phyloP scores from a whole-genome alignment of 805 yeast genomes.

The Candida ulmi region DNA sequence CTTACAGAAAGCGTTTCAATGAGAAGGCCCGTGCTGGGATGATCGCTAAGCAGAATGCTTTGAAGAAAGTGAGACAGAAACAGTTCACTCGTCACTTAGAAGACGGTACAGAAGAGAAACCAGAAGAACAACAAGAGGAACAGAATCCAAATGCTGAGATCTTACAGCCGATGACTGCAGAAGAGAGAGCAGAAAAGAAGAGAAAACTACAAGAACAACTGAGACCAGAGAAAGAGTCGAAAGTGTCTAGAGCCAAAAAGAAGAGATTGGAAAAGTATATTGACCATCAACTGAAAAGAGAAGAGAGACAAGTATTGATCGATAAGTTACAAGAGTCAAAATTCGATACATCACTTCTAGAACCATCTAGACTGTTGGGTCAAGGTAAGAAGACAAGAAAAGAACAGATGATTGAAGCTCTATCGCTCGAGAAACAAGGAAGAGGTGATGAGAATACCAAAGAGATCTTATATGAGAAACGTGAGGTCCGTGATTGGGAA shows the following conservation, averaged over 20 bases:
- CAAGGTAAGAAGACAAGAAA: conserved; percentile 61
- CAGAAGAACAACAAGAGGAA: conserved; percentile 14
- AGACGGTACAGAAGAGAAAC: conserved; percentile 29
- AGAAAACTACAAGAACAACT: conserved; percentile 56
- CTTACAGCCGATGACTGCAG: conserved; percentile 55
- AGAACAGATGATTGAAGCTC: conserved; percentile 70
- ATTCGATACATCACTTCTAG: conserved; percentile 65
- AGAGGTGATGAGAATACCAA: conserved; percentile 55
- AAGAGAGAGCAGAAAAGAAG: conserved; percentile 60
- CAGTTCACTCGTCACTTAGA: conserved; percentile 51
- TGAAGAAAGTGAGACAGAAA: conserved; percentile 63
- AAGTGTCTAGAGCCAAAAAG: conserved; percentile 64
- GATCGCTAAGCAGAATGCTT: conserved; percentile 69
- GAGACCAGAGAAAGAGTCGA: conserved; percentile 56
- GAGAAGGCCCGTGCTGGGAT: conserved; percentile 84
- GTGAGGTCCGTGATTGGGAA: conserved; percentile 59
- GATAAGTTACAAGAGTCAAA: conserved; percentile 59
- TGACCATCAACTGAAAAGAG: conserved; percentile 82
- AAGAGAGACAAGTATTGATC: conserved; percentile 75
- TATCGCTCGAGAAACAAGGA: conserved; percentile 67
- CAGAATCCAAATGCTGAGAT: conserved; percentile 56
- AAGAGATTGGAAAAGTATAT: conserved; percentile 87
- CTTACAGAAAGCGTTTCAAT: conserved; percentile 73
- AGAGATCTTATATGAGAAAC: conserved; percentile 64
- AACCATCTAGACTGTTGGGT: conserved; percentile 76